phyloP scores from a whole-genome alignment of 768 basidiomycete genomes.

The Scleroderma bovista region DNA sequence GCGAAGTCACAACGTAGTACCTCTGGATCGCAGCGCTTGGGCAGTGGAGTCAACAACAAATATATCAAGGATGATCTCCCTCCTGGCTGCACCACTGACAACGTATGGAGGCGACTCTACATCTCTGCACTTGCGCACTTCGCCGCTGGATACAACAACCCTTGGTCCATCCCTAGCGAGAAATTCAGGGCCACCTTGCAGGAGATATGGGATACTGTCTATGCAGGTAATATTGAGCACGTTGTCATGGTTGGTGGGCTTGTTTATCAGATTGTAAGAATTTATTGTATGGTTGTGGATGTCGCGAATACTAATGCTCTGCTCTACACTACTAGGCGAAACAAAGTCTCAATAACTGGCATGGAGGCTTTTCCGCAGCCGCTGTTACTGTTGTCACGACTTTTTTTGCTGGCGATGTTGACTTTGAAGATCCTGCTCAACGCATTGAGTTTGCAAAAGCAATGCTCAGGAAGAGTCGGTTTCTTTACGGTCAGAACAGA shows the following conservation, averaged over 20 bases:
- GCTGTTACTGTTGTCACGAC: background rate
- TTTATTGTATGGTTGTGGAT: background rate
- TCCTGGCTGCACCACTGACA: slow-evolving; percentile 1
- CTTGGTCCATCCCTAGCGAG: slow-evolving; percentile 5
- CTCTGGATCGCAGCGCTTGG: background rate
- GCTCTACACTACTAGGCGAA: background rate
- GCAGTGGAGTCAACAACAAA: slow-evolving; percentile 8
- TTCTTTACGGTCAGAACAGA: slow-evolving; percentile 7
- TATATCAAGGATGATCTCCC: slow-evolving; percentile 7
- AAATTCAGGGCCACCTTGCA: slow-evolving; percentile 4
- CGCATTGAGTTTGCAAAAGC: background rate
- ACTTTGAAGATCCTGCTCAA: background rate
- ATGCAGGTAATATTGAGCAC: slow-evolving; percentile 6
- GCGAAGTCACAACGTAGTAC: background rate
- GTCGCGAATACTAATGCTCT: background rate
- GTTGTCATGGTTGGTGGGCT: background rate
- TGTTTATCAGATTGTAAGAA: slow-evolving; percentile 1
- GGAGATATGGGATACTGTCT: slow-evolving; percentile 3
- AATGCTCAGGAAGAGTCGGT: slow-evolving; percentile 2
- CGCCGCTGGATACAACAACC: slow-evolving; percentile 2
- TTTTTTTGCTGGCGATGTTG: slow-evolving; percentile 1
- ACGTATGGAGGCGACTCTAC: slow-evolving; percentile 2
- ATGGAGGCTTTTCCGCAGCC: slow-evolving; percentile 1
- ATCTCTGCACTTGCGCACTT: slow-evolving; percentile 5
- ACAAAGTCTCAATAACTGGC: slow-evolving; percentile 4